phyloP scores from a whole-genome alignment of 495 filamentous ascomycete species.

The Penicillium manginii region DNA sequence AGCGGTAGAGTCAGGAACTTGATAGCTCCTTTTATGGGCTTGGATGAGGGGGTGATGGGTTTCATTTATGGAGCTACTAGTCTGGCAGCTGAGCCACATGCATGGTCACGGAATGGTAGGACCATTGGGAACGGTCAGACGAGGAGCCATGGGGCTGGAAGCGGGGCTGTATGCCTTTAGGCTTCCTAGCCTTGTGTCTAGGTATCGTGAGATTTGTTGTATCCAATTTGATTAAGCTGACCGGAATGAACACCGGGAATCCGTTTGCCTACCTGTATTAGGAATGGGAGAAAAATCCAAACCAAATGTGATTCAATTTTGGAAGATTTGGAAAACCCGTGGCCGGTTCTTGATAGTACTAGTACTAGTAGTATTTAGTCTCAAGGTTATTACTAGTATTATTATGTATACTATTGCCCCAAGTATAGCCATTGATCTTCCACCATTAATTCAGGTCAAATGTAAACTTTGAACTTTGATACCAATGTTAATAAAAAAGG shows the following conservation, averaged over 20 bases:
- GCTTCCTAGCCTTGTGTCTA: background rate
- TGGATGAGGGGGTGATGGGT: background rate
- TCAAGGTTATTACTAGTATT: no score
- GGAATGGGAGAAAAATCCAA: no score
- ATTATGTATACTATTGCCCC: no score
- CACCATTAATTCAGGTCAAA: no score
- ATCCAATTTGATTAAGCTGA: background rate
- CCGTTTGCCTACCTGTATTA: no score
- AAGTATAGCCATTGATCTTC: no score
- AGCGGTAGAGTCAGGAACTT: background rate
- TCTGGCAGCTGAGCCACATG: background rate
- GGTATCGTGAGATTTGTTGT: background rate
- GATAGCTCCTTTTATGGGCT: background rate
- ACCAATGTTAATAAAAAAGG: no score
- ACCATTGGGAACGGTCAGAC: background rate
- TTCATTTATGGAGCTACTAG: background rate
- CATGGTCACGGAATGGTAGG: background rate
- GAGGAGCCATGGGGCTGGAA: background rate
- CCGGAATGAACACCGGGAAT: background rate
- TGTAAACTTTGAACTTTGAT: no score
- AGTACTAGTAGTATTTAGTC: no score
- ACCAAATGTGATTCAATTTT: no score
- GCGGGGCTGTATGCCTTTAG: background rate
- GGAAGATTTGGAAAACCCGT: no score
- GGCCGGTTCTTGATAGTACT: no score